A percentile compares a stretch with the other conserved stretches of the same genome.
Conservation (phyloP, 2,329 filamentous ascomycete genomes). For the Ilyonectria robusta region DNA sequence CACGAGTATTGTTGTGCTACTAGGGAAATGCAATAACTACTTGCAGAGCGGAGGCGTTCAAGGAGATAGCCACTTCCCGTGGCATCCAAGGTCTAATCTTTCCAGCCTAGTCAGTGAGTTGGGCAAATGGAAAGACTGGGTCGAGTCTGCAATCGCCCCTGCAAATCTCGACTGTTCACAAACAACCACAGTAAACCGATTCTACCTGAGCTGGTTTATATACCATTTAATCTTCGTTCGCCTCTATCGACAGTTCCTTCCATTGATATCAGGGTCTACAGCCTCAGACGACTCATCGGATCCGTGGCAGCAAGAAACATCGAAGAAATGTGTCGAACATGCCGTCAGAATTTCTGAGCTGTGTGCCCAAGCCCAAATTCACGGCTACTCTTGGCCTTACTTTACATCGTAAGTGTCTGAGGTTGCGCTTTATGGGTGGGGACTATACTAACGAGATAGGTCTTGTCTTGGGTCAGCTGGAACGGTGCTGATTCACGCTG, state of each 20-base stretch:
- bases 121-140: conserved; percentile 10
- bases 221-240: conserved; percentile 28
- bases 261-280: conserved; percentile 14
- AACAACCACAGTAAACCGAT: conserved; percentile 20
- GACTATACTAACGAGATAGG: neutral
- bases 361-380: conserved; percentile 15
- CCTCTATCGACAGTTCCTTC: conserved; percentile 34
- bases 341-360: conserved; percentile 15
- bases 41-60: conserved; percentile 32
- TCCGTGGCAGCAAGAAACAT: conserved; percentile 34
- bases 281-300: conserved; percentile 22
- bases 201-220: conserved; percentile 32
- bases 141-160: neutral
- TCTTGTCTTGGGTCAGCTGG: conserved; percentile 31
- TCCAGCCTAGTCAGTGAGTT: conserved; percentile 20
- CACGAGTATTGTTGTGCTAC: conserved; percentile 9
- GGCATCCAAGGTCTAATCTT: conserved; percentile 32
- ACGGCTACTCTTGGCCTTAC: conserved; percentile 34
- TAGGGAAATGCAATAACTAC: conserved; percentile 30
- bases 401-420: conserved; percentile 24
- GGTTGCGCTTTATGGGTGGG: rapidly evolving
- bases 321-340: conserved; percentile 28
- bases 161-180: conserved; percentile 27
- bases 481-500: conserved; percentile 30
- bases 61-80: conserved; percentile 35